A percentile compares a stretch with the other conserved stretches of the same genome.
Evolutionary conservation across 306 rosid species (phyloP).

Genomic region (Prunus mume): DNA sequence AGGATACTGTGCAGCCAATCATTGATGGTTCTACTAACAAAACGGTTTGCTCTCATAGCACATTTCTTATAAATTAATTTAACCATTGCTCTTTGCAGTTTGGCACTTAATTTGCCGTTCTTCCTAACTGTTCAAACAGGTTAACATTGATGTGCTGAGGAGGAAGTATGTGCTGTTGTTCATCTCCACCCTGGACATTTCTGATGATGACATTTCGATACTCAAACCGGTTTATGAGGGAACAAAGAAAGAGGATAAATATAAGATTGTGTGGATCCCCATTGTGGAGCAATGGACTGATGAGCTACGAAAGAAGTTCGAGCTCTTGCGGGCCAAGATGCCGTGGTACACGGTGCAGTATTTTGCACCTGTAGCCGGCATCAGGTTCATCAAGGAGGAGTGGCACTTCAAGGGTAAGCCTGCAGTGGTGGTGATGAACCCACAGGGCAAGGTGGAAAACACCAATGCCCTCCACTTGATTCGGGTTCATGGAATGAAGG

Average conservation of each 20-base stretch:
- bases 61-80: neutral
- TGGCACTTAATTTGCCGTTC: too few species aligned
- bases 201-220: slow-evolving; percentile 26
- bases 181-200: slow-evolving; percentile 49
- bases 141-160: slow-evolving; percentile 36
- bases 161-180: slow-evolving; percentile 56
- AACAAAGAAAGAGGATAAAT: slow-evolving; percentile 16
- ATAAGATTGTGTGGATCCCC: slow-evolving; percentile 44
- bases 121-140: slow-evolving; percentile 14
- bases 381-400: slow-evolving; percentile 45
- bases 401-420: slow-evolving; percentile 65
- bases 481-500: slow-evolving; percentile 46
- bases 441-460: slow-evolving; percentile 41
- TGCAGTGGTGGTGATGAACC: slow-evolving; percentile 32
- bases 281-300: slow-evolving; percentile 53
- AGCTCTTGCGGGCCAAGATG: slow-evolving; percentile 39
- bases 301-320: slow-evolving; percentile 37
- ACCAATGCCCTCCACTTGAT: slow-evolving; percentile 48
- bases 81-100: neutral
- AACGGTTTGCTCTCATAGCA: slow-evolving; percentile 21
- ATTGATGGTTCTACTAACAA: slow-evolving; percentile 52
- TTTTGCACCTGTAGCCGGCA: slow-evolving; percentile 35
- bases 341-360: slow-evolving; percentile 51
- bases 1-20: slow-evolving; percentile 25
- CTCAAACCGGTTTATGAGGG: slow-evolving; percentile 22